phyloP scores from a whole-genome alignment of 2,329 filamentous ascomycete genomes.

The Penicillium oxalicum region DNA sequence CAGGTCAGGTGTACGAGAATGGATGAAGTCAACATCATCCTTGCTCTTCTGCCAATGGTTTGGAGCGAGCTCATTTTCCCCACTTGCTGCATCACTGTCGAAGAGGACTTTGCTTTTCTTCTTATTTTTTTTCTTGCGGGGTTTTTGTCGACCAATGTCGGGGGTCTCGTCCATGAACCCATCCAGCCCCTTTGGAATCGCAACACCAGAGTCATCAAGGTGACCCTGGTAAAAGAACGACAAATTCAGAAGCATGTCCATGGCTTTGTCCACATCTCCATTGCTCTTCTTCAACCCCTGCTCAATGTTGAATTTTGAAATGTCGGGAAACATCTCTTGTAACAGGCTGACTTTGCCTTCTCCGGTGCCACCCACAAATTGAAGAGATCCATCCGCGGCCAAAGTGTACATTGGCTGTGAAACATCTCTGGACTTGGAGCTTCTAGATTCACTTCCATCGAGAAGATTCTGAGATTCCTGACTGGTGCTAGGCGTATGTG shows the following conservation, averaged over 20 bases:
- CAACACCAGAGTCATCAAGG: constrained; percentile 44
- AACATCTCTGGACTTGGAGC: constrained; percentile 8
- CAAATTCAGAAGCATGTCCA: constrained; percentile 75
- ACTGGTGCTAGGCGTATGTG: constrained; percentile 48
- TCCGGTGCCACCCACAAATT: constrained; percentile 29
- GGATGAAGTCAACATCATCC: constrained; percentile 57
- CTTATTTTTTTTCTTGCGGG: constrained; percentile 36
- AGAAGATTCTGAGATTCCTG: constrained; percentile 44
- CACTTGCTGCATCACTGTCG: constrained; percentile 11
- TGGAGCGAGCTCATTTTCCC: constrained; percentile 6
- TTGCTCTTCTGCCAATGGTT: constrained; percentile 57
- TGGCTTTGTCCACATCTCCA: constrained; percentile 61
- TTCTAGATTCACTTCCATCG: constrained; percentile 24
- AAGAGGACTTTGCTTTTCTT: constrained; percentile 21
- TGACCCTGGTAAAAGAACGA: constrained; percentile 67
- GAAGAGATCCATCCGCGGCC: constrained; percentile 23
- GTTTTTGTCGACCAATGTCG: constrained; percentile 35
- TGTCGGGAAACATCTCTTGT: constrained; percentile 63
- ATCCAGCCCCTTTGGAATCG: constrained; percentile 67
- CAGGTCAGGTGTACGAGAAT: constrained; percentile 45
- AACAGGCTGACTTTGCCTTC: constrained; percentile 61
- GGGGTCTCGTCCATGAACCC: constrained; percentile 61
- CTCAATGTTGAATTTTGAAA: constrained; percentile 60
- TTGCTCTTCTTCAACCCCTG: constrained; percentile 62
- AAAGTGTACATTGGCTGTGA: constrained; percentile 22